phyloP scores from a whole-genome alignment of 306 rosid species.

The Begonia peltatifolia region DNA sequence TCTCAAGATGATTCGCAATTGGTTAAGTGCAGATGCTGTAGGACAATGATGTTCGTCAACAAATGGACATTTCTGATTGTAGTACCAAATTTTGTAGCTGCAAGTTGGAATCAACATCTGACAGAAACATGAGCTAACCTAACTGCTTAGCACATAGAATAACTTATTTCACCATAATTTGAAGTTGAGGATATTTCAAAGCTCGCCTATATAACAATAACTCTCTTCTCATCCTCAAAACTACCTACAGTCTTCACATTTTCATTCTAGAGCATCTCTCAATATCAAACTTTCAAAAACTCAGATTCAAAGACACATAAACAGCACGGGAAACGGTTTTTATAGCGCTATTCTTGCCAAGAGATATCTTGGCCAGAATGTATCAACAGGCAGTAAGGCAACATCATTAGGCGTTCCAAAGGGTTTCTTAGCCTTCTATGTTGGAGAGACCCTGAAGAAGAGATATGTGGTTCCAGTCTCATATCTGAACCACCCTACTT shows the following conservation, averaged over 20 bases:
- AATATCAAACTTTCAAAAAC: too few relatives aligned
- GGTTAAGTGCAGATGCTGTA: too few relatives aligned
- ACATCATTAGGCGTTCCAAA: slow-evolving; percentile 1
- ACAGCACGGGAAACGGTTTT: neutral
- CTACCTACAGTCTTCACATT: neutral
- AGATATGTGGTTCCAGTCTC: slow-evolving; percentile 5
- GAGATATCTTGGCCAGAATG: neutral
- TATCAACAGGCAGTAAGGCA: too few relatives aligned
- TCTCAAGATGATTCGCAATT: too few relatives aligned
- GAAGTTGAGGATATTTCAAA: too few relatives aligned
- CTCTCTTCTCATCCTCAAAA: neutral
- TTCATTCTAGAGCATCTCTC: neutral
- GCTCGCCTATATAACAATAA: too few relatives aligned
- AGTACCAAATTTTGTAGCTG: too few relatives aligned
- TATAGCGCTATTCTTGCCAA: neutral
- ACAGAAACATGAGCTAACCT: too few relatives aligned
- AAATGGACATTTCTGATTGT: neutral
- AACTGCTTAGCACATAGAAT: too few relatives aligned
- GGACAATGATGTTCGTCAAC: too few relatives aligned
- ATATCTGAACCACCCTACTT: slow-evolving; percentile 5
- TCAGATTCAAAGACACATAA: neutral
- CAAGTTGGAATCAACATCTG: neutral
- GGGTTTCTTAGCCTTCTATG: slow-evolving; percentile 14
- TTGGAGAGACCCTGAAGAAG: slow-evolving; percentile 8
- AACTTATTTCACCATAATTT: too few relatives aligned